phyloP scores from a whole-genome alignment of 2,329 filamentous ascomycete species.

The Epichloe sp. region DNA sequence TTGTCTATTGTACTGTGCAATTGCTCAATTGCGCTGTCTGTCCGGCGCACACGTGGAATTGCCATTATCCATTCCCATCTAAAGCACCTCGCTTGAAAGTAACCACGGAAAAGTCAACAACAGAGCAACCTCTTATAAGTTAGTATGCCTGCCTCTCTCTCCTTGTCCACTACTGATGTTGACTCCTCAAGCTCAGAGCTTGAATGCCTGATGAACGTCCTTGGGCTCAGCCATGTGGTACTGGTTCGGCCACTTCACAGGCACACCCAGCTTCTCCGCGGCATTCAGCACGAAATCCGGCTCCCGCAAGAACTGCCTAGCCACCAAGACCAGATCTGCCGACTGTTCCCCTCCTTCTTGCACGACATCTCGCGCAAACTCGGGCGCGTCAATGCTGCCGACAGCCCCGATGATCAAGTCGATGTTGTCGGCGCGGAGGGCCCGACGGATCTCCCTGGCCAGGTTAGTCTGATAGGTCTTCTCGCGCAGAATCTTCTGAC shows the following conservation, averaged over 20 bases:
- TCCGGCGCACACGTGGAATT: no score
- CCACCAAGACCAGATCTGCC: slow-evolving; percentile 61
- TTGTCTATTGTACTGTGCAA: no score
- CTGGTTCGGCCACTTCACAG: slow-evolving; percentile 61
- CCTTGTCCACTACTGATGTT: not conserved
- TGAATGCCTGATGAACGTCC: slow-evolving; percentile 3
- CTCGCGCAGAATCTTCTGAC: slow-evolving; percentile 45
- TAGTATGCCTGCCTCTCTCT: not conserved
- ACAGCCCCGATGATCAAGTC: slow-evolving; percentile 58
- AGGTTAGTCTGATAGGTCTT: slow-evolving; percentile 65
- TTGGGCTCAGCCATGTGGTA: slow-evolving; percentile 28
- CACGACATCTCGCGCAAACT: slow-evolving; percentile 47
- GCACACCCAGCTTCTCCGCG: slow-evolving; percentile 58
- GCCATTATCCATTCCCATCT: no score
- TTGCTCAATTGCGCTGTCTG: no score
- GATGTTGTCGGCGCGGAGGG: slow-evolving; percentile 34
- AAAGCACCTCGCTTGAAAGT: no score
- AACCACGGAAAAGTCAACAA: not conserved
- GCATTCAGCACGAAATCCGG: slow-evolving; percentile 63
- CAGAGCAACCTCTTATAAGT: not conserved
- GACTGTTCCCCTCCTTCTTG: slow-evolving; percentile 27
- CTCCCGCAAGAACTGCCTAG: slow-evolving; percentile 68
- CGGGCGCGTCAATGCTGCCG: slow-evolving; percentile 57
- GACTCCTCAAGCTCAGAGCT: not conserved
- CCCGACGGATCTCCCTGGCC: slow-evolving; percentile 57